Evolutionary conservation across 2,329 filamentous ascomycete genomes (phyloP).

Genomic region (Xylaria sp.): DNA sequence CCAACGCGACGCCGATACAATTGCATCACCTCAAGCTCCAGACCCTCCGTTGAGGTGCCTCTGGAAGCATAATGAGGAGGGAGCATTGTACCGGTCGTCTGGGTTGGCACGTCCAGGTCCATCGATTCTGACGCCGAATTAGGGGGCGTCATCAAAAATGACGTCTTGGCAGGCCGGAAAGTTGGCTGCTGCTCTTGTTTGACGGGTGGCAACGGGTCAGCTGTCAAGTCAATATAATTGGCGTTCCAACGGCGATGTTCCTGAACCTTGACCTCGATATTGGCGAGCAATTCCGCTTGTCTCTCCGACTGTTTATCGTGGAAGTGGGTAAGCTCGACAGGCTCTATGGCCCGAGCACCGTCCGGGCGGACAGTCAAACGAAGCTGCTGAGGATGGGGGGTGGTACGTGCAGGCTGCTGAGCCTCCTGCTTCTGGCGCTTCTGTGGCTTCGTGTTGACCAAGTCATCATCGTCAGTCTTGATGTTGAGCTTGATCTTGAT

Average conservation of each 20-base stretch:
- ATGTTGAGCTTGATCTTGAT: slow-evolving; percentile 84
- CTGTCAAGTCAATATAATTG: slow-evolving; percentile 81
- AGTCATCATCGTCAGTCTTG: slow-evolving; percentile 87
- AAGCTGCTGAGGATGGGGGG: slow-evolving; percentile 54
- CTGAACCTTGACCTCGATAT: slow-evolving; percentile 80
- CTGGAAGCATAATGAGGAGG: slow-evolving; percentile 41
- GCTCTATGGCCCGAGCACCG: slow-evolving; percentile 63
- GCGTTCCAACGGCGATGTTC: slow-evolving; percentile 92
- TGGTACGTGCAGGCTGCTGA: slow-evolving; percentile 52
- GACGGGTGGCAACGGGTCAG: slow-evolving; percentile 75
- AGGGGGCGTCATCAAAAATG: slow-evolving; percentile 63
- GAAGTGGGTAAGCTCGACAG: slow-evolving; percentile 68
- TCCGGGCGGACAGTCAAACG: slow-evolving; percentile 67
- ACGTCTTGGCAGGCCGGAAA: slow-evolving; percentile 67
- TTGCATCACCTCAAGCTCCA: slow-evolving; percentile 43
- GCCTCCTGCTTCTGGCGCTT: slow-evolving; percentile 57
- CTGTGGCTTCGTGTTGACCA: slow-evolving; percentile 83
- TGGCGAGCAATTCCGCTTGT: slow-evolving; percentile 71
- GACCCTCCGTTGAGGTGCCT: slow-evolving; percentile 38
- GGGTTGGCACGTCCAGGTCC: slow-evolving; percentile 46
- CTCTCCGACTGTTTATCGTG: slow-evolving; percentile 75
- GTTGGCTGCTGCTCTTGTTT: slow-evolving; percentile 58
- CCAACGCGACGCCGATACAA: slow-evolving; percentile 81
- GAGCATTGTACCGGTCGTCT: slow-evolving; percentile 29
- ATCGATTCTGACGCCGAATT: slow-evolving; percentile 52